Base-by-base conservation (phyloP, 179 eudicot species). In the Actinidia arguta region DNA sequence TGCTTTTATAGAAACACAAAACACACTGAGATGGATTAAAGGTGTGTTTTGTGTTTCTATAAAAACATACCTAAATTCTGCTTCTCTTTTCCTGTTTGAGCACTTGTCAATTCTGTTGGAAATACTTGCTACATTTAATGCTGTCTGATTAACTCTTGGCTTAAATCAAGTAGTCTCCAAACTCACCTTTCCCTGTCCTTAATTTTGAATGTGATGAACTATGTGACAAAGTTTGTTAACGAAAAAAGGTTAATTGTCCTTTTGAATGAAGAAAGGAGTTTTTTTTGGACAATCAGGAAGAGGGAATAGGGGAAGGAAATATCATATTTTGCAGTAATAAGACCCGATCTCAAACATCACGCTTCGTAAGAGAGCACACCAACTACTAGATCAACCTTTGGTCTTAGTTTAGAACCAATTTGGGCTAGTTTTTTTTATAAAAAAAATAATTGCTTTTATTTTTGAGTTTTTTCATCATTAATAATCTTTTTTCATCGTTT, bases 71-170 rank as follows among this genome's bases (percentile, higher is more conserved):
- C 63, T 36, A 48, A 47, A 77, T 20, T 79, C 78, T 68, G 68
- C 22, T 63, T 18, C 52, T 73, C 62, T 58, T 36, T 73, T 24
- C 18, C 58, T 2, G 4, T 73, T 12, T 13, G 58, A 39, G 66
- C 25, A 48, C 17, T 82, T 82, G 80, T 80, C 84, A 80, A 44
- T 81, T 82, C 80, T 68, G 75, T 69, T 75, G 55, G 78, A 74
- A 80, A 55, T 61, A 25, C 78, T 52, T 61, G 80, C 54, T 58
- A 25, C 82, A 77, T 78, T 87, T 82, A 80, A 10, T 85, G 85
- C 68, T 79, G 70, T 80, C 78, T 82, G 81, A 61, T 47, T 61
- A 7, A 39, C 13, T 61, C 72, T 56, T 59, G 22, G 17, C 44
- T 64, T 64, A 24, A 18, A 31, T 18, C 46, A 75, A 75, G 47